Evolutionary conservation across 192 early-diverging fungal species (phyloP), one percentile per base, ranked within the genome.

Genomic region (Pilobolus umbonatus): DNA sequence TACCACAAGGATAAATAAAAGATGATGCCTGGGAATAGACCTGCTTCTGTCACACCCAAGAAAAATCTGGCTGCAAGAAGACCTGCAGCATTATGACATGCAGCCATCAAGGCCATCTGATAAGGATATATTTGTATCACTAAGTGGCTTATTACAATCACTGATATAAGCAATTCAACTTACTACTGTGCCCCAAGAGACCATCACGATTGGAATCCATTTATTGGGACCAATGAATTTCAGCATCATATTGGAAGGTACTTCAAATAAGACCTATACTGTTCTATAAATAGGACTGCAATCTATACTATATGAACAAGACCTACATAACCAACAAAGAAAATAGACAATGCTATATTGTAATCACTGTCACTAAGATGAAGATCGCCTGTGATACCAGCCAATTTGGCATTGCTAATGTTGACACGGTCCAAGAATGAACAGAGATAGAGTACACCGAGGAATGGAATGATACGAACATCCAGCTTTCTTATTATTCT

Each of bases 351-450:
- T 29, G 79, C 64, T 73, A 78, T 73, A 43, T 85, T 85, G 67
- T 80, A 87, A 26, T 80, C 63, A 43, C 26, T 59, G 26, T 60
- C 30, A 25, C 55, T 65, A 7, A 83, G 57, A 35, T 43, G 59
- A n/a, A 86, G 62, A 36, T 82, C 76, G 2, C 25, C n/a, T 32
- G 55, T 62, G 5, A 85, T 28, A 25, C 71, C 69, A 22, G 79
- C 71, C n/a, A 85, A 66, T 60, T 82, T 80, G 21, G 82, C 82
- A 61, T 85, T 85, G 35, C 76, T 74, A 39, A 87, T 89, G 64
- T 89, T 89, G 29, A 82, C 81, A 28, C 88, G 82, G 53, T 90
- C 88, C 21, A 90, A 74, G 45, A 84, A 79, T 30, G 75, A 75
- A 45, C 80, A 86, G n/a, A 90, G 68, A 44, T 90, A 88, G 4